These are phyloP conservation scores for Selaginella tamariscina DNA, from an alignment of 75 land plant species.

Conservation along the genomic window DNA sequence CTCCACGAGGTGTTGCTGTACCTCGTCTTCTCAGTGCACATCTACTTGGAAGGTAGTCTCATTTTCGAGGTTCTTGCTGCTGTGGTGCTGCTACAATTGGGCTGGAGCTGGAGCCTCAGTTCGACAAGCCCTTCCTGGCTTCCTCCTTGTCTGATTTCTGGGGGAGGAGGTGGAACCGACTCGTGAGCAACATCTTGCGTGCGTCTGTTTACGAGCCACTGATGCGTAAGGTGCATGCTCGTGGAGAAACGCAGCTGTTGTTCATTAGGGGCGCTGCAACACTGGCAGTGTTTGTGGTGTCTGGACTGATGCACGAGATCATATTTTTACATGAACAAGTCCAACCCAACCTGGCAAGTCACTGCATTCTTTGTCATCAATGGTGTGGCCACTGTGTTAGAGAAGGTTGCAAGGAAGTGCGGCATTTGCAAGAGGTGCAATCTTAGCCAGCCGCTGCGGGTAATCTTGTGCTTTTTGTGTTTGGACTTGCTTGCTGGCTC, in stretches of 20 bases:
- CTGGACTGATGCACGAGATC: slow-evolving; percentile 11
- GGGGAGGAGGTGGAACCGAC: slow-evolving; percentile 71
- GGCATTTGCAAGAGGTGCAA: background rate
- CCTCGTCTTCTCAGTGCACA: slow-evolving; percentile 5
- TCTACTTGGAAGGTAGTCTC: background rate
- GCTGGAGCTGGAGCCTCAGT: slow-evolving; percentile 23
- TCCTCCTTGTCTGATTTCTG: slow-evolving; percentile 68
- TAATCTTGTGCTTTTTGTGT: background rate
- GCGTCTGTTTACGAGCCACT: slow-evolving; percentile 47
- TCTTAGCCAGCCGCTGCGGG: background rate
- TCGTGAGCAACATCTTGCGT: slow-evolving; percentile 39
- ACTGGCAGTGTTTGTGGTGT: slow-evolving; percentile 1
- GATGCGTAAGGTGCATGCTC: background rate
- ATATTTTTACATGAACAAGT: slow-evolving; percentile 1
- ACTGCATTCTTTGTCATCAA: slow-evolving; percentile 2
- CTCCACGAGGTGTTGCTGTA: background rate
- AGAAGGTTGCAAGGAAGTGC: background rate
- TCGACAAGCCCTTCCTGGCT: slow-evolving; percentile 49
- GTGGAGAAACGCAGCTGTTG: background rate
- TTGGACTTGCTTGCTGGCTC: background rate
- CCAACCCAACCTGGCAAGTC: slow-evolving; percentile 1
- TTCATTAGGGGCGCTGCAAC: background rate
- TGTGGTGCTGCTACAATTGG: background rate
- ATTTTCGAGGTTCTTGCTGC: slow-evolving; percentile 1
- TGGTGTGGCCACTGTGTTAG: background rate